Base-by-base conservation (phyloP, 139 green algal genomes). In the Diplosphaera chodatii region DNA sequence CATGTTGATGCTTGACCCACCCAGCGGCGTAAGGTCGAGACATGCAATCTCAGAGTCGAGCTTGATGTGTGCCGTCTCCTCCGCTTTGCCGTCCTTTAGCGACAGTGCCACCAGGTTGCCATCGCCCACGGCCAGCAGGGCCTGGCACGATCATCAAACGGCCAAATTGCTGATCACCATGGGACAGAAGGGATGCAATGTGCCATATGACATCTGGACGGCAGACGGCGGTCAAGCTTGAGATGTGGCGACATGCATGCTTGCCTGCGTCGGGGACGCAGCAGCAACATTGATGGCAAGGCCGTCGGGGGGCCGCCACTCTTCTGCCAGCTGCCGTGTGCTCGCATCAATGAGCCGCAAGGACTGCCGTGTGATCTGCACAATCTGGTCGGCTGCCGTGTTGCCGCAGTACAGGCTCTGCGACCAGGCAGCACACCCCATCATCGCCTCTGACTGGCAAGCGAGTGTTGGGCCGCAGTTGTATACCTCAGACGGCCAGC, bases 391-490 rank as follows among this genome's bases (percentile, higher is more conserved):
- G n/a, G 88, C 64, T 25, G 78, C 65, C 22, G 86, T 87, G 72
- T 95, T 98, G 62, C 78, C 86, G 69, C 89, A 97, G 41, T 81
- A 89, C 63, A 99, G 78, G 28, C 93, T 97, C 80, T 96, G 87
- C 78, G 18, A n/a, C n/a, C n/a, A n/a, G n/a, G n/a, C n/a, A n/a
- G n/a, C n/a, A n/a, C n/a, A n/a, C n/a, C n/a, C n/a, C n/a, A n/a
- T n/a, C n/a, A n/a, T n/a, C n/a, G n/a, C n/a, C n/a, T n/a, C n/a
- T n/a, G n/a, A n/a, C n/a, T n/a, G n/a, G n/a, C n/a, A n/a, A n/a
- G n/a, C n/a, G n/a, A n/a, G n/a, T n/a, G n/a, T n/a, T n/a, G n/a
- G n/a, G n/a, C n/a, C n/a, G n/a, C n/a, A n/a, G n/a, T n/a, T n/a
- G n/a, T n/a, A n/a, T n/a, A n/a, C n/a, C n/a, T n/a, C n/a, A n/a